Evolutionary conservation across 192 early-diverging fungal species (phyloP).

Genomic region (Linderina pennispora): DNA sequence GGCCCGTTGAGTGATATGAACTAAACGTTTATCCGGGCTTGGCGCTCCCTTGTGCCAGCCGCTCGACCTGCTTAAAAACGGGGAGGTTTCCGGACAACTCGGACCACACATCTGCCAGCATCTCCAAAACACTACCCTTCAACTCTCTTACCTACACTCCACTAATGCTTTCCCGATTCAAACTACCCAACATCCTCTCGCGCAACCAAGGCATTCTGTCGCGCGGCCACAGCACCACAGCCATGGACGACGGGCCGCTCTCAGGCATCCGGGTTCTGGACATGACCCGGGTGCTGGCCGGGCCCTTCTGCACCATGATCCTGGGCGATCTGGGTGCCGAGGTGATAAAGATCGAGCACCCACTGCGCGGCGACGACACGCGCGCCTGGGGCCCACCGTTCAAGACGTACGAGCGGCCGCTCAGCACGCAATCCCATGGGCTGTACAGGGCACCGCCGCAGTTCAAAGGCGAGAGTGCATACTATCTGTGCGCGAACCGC

Average conservation of each 20-base stretch:
- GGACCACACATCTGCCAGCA: too few relatives aligned
- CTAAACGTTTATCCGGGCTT: too few relatives aligned
- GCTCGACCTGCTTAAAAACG: too few relatives aligned
- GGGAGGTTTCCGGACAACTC: too few relatives aligned
- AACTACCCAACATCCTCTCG: too few relatives aligned
- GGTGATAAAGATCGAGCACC: constrained; percentile 87
- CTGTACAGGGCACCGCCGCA: constrained; percentile 39
- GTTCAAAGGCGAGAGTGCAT: constrained; percentile 64
- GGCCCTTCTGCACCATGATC: constrained; percentile 75
- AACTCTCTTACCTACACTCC: too few relatives aligned
- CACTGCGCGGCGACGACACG: constrained; percentile 80
- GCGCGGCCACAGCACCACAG: too few relatives aligned
- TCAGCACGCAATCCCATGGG: neutral
- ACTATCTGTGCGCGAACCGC: constrained; percentile 87
- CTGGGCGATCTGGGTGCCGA: constrained; percentile 81
- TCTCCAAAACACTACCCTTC: too few relatives aligned
- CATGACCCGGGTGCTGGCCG: constrained; percentile 68
- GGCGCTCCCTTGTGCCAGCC: too few relatives aligned
- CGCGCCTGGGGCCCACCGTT: constrained; percentile 77
- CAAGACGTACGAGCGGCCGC: constrained; percentile 5
- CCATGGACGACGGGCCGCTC: constrained; percentile 43
- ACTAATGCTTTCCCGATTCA: too few relatives aligned
- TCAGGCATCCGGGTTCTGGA: constrained; percentile 64
- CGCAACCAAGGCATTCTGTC: too few relatives aligned
- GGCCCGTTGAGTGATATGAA: too few relatives aligned